phyloP scores from a whole-genome alignment of 2,329 filamentous ascomycete species.

The Boeremia exigua region DNA sequence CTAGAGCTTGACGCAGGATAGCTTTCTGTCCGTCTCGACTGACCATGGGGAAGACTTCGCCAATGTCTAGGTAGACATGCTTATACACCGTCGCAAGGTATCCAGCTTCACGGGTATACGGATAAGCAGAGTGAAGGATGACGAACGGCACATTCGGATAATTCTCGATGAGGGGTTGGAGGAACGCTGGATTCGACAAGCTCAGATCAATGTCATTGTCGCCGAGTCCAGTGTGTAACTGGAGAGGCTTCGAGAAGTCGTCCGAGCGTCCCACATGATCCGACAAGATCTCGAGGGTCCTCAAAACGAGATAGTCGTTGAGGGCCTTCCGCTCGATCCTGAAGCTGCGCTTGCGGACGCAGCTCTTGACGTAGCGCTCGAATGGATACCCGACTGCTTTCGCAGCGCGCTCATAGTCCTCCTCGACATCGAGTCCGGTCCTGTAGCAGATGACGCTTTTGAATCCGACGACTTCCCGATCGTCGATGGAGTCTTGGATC shows the following conservation, averaged over 20 bases:
- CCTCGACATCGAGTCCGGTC: constrained; percentile 67
- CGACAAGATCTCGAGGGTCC: constrained; percentile 65
- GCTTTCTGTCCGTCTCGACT: constrained; percentile 77
- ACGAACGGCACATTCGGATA: constrained; percentile 77
- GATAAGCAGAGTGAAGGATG: constrained; percentile 80
- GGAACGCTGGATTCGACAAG: constrained; percentile 73
- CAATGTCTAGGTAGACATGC: constrained; percentile 83
- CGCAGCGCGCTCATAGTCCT: constrained; percentile 50
- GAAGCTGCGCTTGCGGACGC: constrained; percentile 49
- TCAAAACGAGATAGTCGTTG: constrained; percentile 73
- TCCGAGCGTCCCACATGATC: constrained; percentile 43
- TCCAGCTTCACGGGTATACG: constrained; percentile 77
- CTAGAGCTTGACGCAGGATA: constrained; percentile 73
- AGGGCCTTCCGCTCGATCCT: constrained; percentile 68
- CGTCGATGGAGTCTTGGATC: constrained; percentile 65
- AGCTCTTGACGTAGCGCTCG: constrained; percentile 50
- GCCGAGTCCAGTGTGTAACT: constrained; percentile 83
- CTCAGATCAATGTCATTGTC: constrained; percentile 77
- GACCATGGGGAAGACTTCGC: constrained; percentile 80
- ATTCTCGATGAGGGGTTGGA: constrained; percentile 74
- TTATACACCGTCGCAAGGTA: constrained; percentile 79
- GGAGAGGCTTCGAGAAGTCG: constrained; percentile 70
- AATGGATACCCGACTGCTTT: constrained; percentile 47
- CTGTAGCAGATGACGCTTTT: constrained; percentile 85
- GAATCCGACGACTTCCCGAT: constrained; percentile 76